A percentile compares a stretch with the other conserved stretches of the same genome.
These are phyloP conservation scores for Iberis pinnata DNA, from an alignment of 345 rosid species.

Conservation along the genomic window DNA sequence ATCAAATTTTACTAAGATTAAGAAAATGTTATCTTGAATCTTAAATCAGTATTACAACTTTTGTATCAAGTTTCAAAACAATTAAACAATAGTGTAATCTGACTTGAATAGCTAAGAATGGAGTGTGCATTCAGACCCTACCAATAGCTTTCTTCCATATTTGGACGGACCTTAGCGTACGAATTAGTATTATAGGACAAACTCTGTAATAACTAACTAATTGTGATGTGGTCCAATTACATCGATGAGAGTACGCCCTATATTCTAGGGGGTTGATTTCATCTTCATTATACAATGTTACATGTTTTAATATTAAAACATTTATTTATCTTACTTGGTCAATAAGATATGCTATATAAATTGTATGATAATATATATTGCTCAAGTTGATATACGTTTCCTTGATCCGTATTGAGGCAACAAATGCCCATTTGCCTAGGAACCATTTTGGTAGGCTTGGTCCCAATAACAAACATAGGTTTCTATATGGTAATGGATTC, in stretches of 20 bases:
- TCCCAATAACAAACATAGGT: constrained; percentile 13
- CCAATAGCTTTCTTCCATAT: constrained; percentile 2
- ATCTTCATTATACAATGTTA: constrained; percentile 1
- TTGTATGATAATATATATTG: not conserved
- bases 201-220: constrained; percentile 1
- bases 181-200: not conserved
- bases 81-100: not conserved
- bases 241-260: constrained; percentile 2
- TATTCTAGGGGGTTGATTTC: constrained; percentile 11
- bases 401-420: constrained; percentile 4
- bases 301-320: not conserved
- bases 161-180: constrained; percentile 16
- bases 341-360: not conserved
- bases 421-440: constrained; percentile 3
- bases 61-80: not conserved
- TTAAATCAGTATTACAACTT: not conserved
- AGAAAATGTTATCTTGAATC: too few relatives aligned
- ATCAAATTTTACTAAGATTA: too few relatives aligned
- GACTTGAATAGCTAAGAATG: not conserved
- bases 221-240: constrained; percentile 19
- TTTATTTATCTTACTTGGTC: not conserved
- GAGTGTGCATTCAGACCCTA: constrained; percentile 2
- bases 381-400: not conserved
- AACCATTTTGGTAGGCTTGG: constrained; percentile 19
- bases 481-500: constrained; percentile 12